Evolutionary conservation across 306 rosid species (phyloP).

Genomic region (Vigna radiata): DNA sequence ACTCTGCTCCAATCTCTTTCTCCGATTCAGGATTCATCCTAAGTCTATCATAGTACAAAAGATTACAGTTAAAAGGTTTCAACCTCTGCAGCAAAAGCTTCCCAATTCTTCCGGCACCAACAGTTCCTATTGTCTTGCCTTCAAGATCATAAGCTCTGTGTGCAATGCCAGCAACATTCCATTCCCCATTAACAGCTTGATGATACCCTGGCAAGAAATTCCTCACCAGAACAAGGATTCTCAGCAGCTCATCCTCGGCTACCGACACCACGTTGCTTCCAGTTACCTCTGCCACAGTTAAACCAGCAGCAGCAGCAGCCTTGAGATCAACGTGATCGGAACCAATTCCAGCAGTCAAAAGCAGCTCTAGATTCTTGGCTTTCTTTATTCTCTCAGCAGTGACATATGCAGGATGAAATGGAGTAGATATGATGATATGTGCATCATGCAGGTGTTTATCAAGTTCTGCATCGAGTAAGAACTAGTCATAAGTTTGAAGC

Average conservation of each 20-base stretch:
- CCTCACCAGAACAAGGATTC: conserved; percentile 86
- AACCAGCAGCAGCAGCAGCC: conserved; percentile 94
- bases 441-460: conserved; percentile 90
- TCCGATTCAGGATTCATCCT: conserved; percentile 76
- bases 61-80: conserved; percentile 89
- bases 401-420: conserved; percentile 97
- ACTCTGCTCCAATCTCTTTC: conserved; percentile 76
- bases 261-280: conserved; percentile 95
- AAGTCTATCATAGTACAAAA: conserved; percentile 80
- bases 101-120: conserved; percentile 93
- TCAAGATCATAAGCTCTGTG: conserved; percentile 94
- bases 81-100: conserved; percentile 86
- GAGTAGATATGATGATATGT: conserved; percentile 88
- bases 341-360: conserved; percentile 94
- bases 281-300: conserved; percentile 95
- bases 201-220: conserved; percentile 88
- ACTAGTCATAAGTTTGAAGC: too few relatives aligned
- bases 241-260: conserved; percentile 94
- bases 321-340: conserved; percentile 91
- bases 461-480: conserved; percentile 57
- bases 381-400: conserved; percentile 89
- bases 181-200: conserved; percentile 77
- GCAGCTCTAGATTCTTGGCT: conserved; percentile 86
- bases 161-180: conserved; percentile 97
- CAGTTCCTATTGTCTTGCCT: conserved; percentile 89